Evolutionary conservation across 345 rosid genomes (phyloP).

Genomic region (Eucalyptus pauciflora): DNA sequence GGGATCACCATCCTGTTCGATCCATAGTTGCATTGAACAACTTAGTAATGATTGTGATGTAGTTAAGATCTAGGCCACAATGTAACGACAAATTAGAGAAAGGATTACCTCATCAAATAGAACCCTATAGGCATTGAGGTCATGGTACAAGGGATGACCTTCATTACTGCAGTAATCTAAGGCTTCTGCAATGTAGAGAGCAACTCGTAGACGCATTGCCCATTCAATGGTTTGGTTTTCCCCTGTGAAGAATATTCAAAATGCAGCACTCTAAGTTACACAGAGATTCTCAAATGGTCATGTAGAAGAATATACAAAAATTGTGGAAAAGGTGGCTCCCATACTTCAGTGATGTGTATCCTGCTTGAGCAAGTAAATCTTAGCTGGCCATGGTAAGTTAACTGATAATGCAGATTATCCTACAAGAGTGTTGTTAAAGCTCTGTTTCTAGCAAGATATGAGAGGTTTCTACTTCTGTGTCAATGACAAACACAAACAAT

Average conservation of each 20-base stretch:
- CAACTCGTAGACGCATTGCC: constrained; percentile 95
- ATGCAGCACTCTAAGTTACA: background rate
- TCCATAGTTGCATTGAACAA: background rate
- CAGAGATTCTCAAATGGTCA: background rate
- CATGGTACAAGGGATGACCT: constrained; percentile 88
- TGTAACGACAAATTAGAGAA: background rate
- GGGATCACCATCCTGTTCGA: constrained; percentile 86
- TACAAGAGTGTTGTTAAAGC: background rate
- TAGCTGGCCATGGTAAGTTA: background rate
- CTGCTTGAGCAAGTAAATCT: background rate
- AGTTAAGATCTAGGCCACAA: background rate
- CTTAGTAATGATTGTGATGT: background rate
- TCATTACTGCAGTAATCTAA: constrained; percentile 74
- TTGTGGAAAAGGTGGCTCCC: background rate
- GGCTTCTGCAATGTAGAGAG: constrained; percentile 82
- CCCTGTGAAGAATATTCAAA: constrained; percentile 34
- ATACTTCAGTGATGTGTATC: background rate
- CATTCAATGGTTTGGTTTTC: constrained; percentile 93
- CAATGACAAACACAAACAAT: background rate
- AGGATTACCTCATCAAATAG: constrained; percentile 84
- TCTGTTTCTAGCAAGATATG: background rate
- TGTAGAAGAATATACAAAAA: background rate
- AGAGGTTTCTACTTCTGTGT: background rate
- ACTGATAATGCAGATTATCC: background rate
- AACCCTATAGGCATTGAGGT: constrained; percentile 94